These are phyloP conservation scores for Cutaneotrichosporon arboriforme DNA, from an alignment of 1,284 basidiomycete genomes.

Conservation along the genomic window DNA sequence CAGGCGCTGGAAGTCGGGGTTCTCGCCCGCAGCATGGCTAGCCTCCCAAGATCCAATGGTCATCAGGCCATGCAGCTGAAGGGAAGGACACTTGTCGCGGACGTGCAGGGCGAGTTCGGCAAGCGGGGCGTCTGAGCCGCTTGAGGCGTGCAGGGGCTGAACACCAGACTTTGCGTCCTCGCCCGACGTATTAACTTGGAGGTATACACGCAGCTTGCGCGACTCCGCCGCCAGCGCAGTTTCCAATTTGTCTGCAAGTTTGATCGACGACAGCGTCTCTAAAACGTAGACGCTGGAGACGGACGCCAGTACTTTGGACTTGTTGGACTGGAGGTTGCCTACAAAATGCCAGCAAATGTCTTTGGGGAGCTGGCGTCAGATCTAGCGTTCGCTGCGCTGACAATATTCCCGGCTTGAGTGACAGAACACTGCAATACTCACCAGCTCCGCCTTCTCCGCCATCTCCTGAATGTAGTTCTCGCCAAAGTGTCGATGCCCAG, in stretches of 20 bases:
- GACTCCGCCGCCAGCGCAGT: slow-evolving; percentile 58
- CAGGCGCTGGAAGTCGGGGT: slow-evolving; percentile 76
- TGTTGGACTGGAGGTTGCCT: slow-evolving; percentile 90
- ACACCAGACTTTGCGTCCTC: slow-evolving; percentile 88
- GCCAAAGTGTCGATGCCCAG: slow-evolving; percentile 83
- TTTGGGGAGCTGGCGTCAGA: slow-evolving; percentile 58
- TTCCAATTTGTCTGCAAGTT: slow-evolving; percentile 78
- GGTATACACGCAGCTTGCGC: slow-evolving; percentile 62
- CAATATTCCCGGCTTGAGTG: too few species aligned
- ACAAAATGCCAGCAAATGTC: slow-evolving; percentile 97
- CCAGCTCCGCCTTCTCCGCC: slow-evolving; percentile 75
- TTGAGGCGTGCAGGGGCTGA: slow-evolving; percentile 52
- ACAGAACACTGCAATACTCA: slow-evolving; percentile 47
- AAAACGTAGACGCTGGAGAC: slow-evolving; percentile 84
- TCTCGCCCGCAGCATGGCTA: slow-evolving; percentile 62
- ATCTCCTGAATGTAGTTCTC: slow-evolving; percentile 98
- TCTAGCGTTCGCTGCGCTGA: neutral
- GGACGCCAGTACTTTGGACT: slow-evolving; percentile 79
- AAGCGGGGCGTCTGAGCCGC: slow-evolving; percentile 51
- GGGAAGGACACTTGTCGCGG: slow-evolving; percentile 63
- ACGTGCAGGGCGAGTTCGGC: slow-evolving; percentile 66
- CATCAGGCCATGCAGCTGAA: slow-evolving; percentile 84
- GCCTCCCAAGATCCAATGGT: slow-evolving; percentile 83
- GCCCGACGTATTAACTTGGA: slow-evolving; percentile 92
- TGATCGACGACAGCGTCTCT: slow-evolving; percentile 83